A percentile compares a stretch with the other conserved stretches of the same genome.
These are phyloP conservation scores for Hypoxylon crocopeplum DNA, from an alignment of 495 filamentous ascomycete species.

Conservation along the genomic window DNA sequence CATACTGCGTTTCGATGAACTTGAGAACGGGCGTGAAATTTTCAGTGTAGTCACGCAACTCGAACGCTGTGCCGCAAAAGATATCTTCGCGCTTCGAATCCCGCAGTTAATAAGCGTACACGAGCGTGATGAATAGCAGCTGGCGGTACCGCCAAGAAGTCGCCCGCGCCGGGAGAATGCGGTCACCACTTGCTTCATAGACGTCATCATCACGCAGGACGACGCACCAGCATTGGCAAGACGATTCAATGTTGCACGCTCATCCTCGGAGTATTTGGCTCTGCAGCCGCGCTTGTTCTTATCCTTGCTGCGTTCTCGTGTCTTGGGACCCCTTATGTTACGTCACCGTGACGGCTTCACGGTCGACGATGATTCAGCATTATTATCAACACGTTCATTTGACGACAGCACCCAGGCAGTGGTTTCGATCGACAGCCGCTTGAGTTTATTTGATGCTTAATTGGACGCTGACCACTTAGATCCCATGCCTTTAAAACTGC, in stretches of 20 bases:
- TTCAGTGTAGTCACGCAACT: too few species aligned
- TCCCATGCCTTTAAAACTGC: too few species aligned
- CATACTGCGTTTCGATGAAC: conserved; percentile 1
- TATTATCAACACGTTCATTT: conserved; percentile 17
- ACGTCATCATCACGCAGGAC: conserved; percentile 21
- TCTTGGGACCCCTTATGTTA: conserved; percentile 1
- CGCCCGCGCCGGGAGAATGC: conserved; percentile 4
- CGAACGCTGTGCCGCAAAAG: neutral
- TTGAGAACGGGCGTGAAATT: neutral
- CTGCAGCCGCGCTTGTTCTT: too few species aligned
- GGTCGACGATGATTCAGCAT: conserved; percentile 19
- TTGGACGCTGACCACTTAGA: too few species aligned
- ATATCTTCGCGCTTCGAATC: neutral
- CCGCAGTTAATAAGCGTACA: neutral
- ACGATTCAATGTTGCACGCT: neutral
- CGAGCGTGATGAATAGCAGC: neutral
- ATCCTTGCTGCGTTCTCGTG: conserved; percentile 9
- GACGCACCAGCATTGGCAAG: neutral
- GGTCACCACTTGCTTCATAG: conserved; percentile 24
- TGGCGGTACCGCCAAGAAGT: neutral
- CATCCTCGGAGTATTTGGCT: neutral
- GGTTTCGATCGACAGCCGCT: too few species aligned
- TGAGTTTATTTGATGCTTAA: too few species aligned
- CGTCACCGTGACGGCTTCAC: conserved; percentile 16
- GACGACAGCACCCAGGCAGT: too few species aligned